These are phyloP conservation scores for Solanum virginianum DNA, from an alignment of 257 asterid species.

Conservation along the genomic window DNA sequence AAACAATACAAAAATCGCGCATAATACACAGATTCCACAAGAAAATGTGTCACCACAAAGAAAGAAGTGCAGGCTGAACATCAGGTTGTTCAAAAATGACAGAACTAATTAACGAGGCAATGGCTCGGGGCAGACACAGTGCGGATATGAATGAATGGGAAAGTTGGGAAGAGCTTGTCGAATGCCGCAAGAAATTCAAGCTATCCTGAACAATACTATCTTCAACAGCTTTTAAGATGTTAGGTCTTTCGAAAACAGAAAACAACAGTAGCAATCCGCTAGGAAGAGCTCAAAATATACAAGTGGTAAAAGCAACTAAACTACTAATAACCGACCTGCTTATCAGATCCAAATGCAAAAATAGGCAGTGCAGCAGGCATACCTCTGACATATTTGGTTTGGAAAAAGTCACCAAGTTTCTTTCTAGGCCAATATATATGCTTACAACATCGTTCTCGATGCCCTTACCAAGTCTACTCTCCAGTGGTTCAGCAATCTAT, in stretches of 20 bases:
- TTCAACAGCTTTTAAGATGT: slow-evolving; percentile 45
- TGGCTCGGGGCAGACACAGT: slow-evolving; percentile 77
- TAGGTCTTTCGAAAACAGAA: slow-evolving; percentile 53
- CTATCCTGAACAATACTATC: slow-evolving; percentile 90
- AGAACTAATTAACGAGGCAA: slow-evolving; percentile 77
- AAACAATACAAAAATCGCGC: neutral
- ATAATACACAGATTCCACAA: slow-evolving; percentile 86
- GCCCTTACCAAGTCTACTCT: slow-evolving; percentile 89
- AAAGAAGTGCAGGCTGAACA: slow-evolving; percentile 87
- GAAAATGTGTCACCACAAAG: slow-evolving; percentile 81
- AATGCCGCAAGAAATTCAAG: neutral
- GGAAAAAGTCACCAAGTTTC: slow-evolving; percentile 51
- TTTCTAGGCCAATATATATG: too few species aligned
- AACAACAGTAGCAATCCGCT: neutral
- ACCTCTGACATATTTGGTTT: neutral
- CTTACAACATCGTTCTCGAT: slow-evolving; percentile 76
- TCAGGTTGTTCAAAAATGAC: slow-evolving; percentile 72
- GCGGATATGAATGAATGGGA: neutral
- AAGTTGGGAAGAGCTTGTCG: neutral
- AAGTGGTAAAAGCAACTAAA: neutral
- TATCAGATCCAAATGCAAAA: slow-evolving; percentile 97
- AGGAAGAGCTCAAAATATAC: neutral
- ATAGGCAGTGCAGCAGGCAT: slow-evolving; percentile 32
- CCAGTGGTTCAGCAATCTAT: slow-evolving; percentile 39
- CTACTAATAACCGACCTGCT: slow-evolving; percentile 39